Evolutionary conservation across 306 rosid genomes (phyloP).

Genomic region (Prinsepia uniflora): DNA sequence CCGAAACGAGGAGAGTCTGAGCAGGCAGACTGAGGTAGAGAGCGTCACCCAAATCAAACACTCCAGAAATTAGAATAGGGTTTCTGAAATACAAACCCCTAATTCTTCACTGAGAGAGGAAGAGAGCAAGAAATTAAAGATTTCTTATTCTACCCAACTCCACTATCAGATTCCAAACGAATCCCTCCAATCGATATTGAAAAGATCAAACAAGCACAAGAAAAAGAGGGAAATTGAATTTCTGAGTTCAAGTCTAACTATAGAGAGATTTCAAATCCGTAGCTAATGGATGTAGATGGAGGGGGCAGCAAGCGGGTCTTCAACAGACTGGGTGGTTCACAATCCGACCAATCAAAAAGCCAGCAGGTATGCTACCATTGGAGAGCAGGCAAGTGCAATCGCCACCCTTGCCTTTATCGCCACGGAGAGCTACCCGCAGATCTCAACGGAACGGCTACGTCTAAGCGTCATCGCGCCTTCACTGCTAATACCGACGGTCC

Average conservation of each 20-base stretch:
- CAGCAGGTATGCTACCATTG: conserved; percentile 87
- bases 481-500: conserved; percentile 38
- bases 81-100: not conserved
- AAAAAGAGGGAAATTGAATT: not conserved
- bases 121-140: not conserved
- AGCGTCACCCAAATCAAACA: not conserved
- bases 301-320: conserved; percentile 71
- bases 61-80: not conserved
- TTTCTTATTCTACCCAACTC: conserved; percentile 18
- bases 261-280: not conserved
- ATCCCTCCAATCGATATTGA: not conserved
- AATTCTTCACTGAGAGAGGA: not conserved
- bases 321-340: conserved; percentile 52
- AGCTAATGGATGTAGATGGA: conserved; percentile 72
- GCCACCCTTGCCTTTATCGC: conserved; percentile 64
- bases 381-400: conserved; percentile 92
- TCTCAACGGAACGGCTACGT: conserved; percentile 51
- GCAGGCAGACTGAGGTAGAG: not conserved
- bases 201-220: not conserved
- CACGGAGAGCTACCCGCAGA: conserved; percentile 57
- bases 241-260: not conserved
- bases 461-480: conserved; percentile 54
- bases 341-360: conserved; percentile 35
- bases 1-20: not conserved
- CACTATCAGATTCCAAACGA: conserved; percentile 22